Evolutionary conservation across 371 early-diverging fungal species (phyloP).

Genomic region (Mucor lusitanicus): DNA sequence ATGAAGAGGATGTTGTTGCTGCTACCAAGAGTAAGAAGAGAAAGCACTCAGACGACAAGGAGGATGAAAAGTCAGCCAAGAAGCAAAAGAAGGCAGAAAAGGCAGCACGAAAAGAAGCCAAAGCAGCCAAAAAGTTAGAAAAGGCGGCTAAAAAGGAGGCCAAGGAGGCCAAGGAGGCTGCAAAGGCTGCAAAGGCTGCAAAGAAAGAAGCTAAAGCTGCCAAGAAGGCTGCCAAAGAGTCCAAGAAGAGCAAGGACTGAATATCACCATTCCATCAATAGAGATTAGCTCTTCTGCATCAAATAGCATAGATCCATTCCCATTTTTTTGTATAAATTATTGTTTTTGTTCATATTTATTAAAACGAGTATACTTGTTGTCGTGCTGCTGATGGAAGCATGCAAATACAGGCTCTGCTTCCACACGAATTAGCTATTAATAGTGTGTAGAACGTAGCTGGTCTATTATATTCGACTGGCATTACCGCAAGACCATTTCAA

Average conservation of each 20-base stretch:
- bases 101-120: constrained; percentile 33
- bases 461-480: neutral
- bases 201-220: constrained; percentile 12
- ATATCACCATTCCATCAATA: neutral
- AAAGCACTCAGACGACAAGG: constrained; percentile 3
- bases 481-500: constrained; percentile 24
- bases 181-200: neutral
- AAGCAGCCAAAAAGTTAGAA: constrained; percentile 30
- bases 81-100: constrained; percentile 28
- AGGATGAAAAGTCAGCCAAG: constrained; percentile 16
- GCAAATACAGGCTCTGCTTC: too few species aligned
- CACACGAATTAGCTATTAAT: neutral
- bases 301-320: neutral
- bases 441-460: neutral
- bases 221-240: constrained; percentile 18
- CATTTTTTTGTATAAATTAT: neutral
- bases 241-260: constrained; percentile 23
- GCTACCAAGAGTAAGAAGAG: constrained; percentile 21
- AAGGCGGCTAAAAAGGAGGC: constrained; percentile 40
- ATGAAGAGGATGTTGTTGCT: constrained; percentile 39
- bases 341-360: neutral
- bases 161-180: constrained; percentile 36
- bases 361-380: neutral
- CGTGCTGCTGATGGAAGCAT: neutral
- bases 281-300: neutral